Evolutionary conservation across 257 asterid genomes (phyloP), one percentile per base, ranked within the genome.

Genomic region (Solanum sejunctum): DNA sequence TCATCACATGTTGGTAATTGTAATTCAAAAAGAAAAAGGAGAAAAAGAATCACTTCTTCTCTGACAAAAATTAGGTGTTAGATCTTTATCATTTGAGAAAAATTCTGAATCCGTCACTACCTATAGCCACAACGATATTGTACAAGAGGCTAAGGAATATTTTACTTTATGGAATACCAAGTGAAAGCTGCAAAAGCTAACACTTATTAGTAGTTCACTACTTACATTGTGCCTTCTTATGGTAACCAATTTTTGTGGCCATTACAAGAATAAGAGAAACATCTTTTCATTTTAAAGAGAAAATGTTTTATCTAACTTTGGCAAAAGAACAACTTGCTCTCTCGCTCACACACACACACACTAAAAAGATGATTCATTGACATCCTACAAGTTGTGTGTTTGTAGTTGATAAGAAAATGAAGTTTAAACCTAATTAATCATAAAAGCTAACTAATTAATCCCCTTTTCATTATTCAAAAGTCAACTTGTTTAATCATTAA

Each of bases 101-200:
- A 4, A 4, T 36, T 70, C 10, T 70, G 32, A 0, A 70, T 70
- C 0, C 13, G 32, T 0, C 2, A 12, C 0, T 17, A 2, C 10
- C 15, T 61, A 23, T 61, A 23, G 16, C 21, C 69, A 0, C 0
- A 11, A 20, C 26, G 20, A 45, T 36, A 70, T 17, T 39, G 52
- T 70, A 39, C 51, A 70, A 67, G 49, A 67, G 10, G 23, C 21
- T 32, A 69, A 41, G 80, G 32, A 71, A 41, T 71, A 71, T 70
- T 71, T 20, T 41, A 5, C 80, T 71, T 39, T 71, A 41, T 71
- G 55, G 55, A 26, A 71, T 12, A 36, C 45, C 8, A 36, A 69
- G 80, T 71, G 80, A 71, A 71, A 71, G 80, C 80, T 71, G 80
- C 80, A 45, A 71, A 71, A 71, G 55, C 79, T 71, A 41, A 20